Conservation (phyloP, 1,139 yeast genomes). For the Taphrina deformans region DNA sequence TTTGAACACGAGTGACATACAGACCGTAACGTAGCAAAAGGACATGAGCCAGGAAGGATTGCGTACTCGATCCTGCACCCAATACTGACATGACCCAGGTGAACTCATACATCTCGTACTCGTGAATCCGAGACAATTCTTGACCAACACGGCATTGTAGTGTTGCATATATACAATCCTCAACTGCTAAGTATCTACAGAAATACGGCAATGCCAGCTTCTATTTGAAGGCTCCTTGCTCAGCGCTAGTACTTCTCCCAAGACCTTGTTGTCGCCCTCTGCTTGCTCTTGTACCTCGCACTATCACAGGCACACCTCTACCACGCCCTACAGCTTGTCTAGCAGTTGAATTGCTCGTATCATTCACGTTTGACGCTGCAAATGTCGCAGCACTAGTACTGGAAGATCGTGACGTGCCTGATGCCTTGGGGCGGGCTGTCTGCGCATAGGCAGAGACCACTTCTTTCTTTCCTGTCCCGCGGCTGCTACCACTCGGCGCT, state of each 20-base stretch:
- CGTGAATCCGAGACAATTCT: too few relatives aligned
- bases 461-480: slow-evolving; percentile 7
- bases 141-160: too few relatives aligned
- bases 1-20: too few relatives aligned
- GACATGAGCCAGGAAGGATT: too few relatives aligned
- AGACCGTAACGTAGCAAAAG: too few relatives aligned
- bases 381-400: not conserved
- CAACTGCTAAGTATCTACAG: not conserved
- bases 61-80: too few relatives aligned
- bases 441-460: slow-evolving; percentile 31
- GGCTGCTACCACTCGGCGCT: not conserved
- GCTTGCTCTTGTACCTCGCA: slow-evolving; percentile 28
- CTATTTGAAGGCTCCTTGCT: slow-evolving; percentile 8
- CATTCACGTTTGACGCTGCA: not conserved
- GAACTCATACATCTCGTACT: too few relatives aligned
- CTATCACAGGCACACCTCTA: slow-evolving; percentile 20
- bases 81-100: too few relatives aligned
- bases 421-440: slow-evolving; percentile 5
- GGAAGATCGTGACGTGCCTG: not conserved
- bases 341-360: not conserved
- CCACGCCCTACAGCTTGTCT: slow-evolving; percentile 3
- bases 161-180: not conserved
- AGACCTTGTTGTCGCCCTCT: slow-evolving; percentile 26
- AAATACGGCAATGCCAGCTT: not conserved
- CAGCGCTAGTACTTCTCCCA: slow-evolving; percentile 8